Base-by-base conservation (phyloP, 305 asterid species). In the Ilex paraguariensis region DNA sequence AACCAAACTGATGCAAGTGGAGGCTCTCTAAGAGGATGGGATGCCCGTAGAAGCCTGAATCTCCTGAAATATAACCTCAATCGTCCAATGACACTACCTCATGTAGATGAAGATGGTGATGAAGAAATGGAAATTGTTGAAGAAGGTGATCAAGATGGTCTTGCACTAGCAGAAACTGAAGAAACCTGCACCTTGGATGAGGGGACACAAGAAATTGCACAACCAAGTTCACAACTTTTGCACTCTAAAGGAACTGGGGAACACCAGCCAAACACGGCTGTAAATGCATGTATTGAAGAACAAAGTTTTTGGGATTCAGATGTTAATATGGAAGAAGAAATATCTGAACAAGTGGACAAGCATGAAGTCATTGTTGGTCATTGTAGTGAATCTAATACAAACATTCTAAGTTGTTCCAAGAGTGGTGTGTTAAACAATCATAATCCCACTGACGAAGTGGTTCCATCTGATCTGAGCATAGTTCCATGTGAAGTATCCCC, bases 121-220 rank as follows among this genome's bases (percentile, higher is more conserved):
- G 95, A 75, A 72, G 96, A 91, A 82, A 94, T 94, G 99, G 98
- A 94, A 73, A 88, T 90, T 67, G 95, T 90, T 64, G 82, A 84
- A 56, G 74, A 84, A 67, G 75, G 83, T 17, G 92, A 82, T 48
- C 62, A 67, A 66, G 61, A 69, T 59, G 68, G 31, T 54, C 65
- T 66, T 42, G 66, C 40, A 10, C 57, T 65, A 36, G 67, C 65
- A 36, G 57, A 56, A n/a, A 44, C 50, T 15, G 52, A 55, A 45
- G 63, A 73, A 31, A 57, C 46, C 56, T 13, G 4, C 30, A 52
- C 56, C 10, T 3, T 14, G 56, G 56, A 52, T 14, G 56, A 16
- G 56, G n/a, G 31, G 7, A 16, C 14, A 14, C 56, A 11, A 49
- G 42, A 36, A 5, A 36, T 8, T 36, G 42, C 42, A 36, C 42